Percentiles rank a stretch among this genome's conserved stretches.
Conservation (phyloP, 1,284 basidiomycete species). For the Naganishia sp. region DNA sequence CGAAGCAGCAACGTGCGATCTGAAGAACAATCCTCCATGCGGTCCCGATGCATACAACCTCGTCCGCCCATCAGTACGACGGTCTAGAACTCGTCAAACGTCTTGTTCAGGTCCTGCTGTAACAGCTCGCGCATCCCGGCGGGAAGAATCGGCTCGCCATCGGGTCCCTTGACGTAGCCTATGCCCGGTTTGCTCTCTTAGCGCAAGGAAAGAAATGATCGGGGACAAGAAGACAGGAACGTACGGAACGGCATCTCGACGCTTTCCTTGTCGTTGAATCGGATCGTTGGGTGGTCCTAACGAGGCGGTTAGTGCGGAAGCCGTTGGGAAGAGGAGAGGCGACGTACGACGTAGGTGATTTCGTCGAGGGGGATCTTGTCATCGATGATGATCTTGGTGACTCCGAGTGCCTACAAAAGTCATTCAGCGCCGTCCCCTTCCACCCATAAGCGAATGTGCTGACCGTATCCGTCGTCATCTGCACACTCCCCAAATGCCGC, state of each 20-base stretch:
- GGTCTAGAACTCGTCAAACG: slow-evolving; percentile 62
- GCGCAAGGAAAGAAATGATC: neutral
- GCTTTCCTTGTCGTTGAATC: slow-evolving; percentile 76
- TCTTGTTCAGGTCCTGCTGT: slow-evolving; percentile 79
- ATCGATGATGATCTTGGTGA: slow-evolving; percentile 82
- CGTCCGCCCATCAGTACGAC: neutral
- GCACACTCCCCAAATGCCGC: slow-evolving; percentile 76
- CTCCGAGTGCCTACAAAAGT: slow-evolving; percentile 45
- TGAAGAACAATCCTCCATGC: slow-evolving; percentile 14
- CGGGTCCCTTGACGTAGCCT: slow-evolving; percentile 56
- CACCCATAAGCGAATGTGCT: slow-evolving; percentile 29
- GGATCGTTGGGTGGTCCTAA: slow-evolving; percentile 82
- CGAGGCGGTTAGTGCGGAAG: neutral
- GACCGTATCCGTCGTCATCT: slow-evolving; percentile 99
- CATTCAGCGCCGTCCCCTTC: too few species aligned
- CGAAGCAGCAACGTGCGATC: slow-evolving; percentile 57
- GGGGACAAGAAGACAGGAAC: slow-evolving; percentile 46
- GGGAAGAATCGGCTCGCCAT: slow-evolving; percentile 70
- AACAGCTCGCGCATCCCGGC: slow-evolving; percentile 84
- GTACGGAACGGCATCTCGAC: slow-evolving; percentile 93
- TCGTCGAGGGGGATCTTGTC: slow-evolving; percentile 69
- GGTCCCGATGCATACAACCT: slow-evolving; percentile 9
- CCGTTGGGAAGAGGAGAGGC: neutral
- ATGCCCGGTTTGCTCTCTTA: neutral
- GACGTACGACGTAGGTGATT: slow-evolving; percentile 69